Base-by-base conservation (phyloP, 2,329 filamentous ascomycete species). In the Colletotrichum magnum region DNA sequence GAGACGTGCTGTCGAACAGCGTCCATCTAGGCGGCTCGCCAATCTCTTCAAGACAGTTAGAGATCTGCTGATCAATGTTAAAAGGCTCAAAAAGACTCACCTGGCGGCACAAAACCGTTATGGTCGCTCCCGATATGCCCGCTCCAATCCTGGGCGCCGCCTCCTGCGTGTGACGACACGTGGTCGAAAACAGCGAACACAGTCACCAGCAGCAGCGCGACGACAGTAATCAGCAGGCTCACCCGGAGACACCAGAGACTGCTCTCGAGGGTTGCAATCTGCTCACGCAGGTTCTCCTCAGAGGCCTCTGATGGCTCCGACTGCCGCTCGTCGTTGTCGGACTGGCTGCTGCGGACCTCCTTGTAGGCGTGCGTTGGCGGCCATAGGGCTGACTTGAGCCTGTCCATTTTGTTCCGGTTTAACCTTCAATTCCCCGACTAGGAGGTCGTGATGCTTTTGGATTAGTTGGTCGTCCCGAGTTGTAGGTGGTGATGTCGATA, bases 111-210 rank as follows among this genome's bases (percentile, higher is more conserved):
- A 13, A 67, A 67, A 3, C 64, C 64, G 26, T 60, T 67, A 15
- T 51, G 64, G 15, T 67, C 64, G 51, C 64, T 67, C n/a, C 64
- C 64, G 21, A 67, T 62, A 4, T 66, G 63, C 9, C 56, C 57
- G 28, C 28, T 32, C 12, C 58, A 57, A 12, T 28, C 32, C 0
- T 54, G 50, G 16, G 41, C 41, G 16, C 18, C 41, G n/a, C 43
- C 32, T 16, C 48, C 28, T 26, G 16, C 32, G 32, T 36, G 32
- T 6, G 32, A 62, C 5, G 58, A 62, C 16, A 67, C 58, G 0
- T 58, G 58, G 36, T 57, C 45, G 12, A 62, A 36, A 12, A 67
- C 58, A 1, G 50, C 58, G 18, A 67, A 67, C 1, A 52, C 5
- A 0, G 51, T 57, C 2, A 62, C 51, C 3, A 67, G 32, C 7